Percentiles rank a stretch among this genome's conserved stretches.
phyloP scores from a whole-genome alignment of 331 rosid species.

The Ulmus americana region DNA sequence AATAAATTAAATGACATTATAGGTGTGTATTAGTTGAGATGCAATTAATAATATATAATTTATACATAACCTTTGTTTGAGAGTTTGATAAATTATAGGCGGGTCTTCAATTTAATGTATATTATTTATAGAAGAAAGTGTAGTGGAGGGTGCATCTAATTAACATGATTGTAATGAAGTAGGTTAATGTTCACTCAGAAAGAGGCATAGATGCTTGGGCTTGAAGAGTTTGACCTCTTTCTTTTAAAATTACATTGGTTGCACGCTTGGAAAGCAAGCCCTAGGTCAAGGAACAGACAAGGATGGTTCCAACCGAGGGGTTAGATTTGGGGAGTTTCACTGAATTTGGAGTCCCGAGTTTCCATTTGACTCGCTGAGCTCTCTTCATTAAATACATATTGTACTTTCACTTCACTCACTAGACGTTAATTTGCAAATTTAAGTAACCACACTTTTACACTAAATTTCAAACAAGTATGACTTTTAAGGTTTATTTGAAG shows the following conservation, averaged over 20 bases:
- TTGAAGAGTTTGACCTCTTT: constrained; percentile 46
- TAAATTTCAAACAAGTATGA: too few species aligned
- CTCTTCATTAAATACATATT: constrained; percentile 32
- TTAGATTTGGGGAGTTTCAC: constrained; percentile 63
- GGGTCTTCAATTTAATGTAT: neutral
- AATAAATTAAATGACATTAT: neutral
- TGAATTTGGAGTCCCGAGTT: constrained; percentile 66
- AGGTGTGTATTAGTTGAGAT: neutral
- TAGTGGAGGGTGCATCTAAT: neutral
- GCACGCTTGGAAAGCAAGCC: constrained; percentile 66
- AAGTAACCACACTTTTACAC: neutral
- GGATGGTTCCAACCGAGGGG: constrained; percentile 72
- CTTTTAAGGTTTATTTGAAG: too few species aligned
- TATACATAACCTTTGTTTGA: neutral
- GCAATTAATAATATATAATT: neutral
- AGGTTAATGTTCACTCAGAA: constrained; percentile 39
- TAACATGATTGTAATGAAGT: constrained; percentile 2
- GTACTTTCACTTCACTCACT: constrained; percentile 36
- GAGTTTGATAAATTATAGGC: neutral
- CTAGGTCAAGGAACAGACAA: constrained; percentile 76
- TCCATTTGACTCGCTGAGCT: constrained; percentile 42
- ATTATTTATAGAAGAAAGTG: neutral
- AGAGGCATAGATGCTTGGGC: constrained; percentile 50
- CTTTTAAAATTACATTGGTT: constrained; percentile 33
- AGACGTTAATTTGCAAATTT: constrained; percentile 21